Evolutionary conservation across 2,329 filamentous ascomycete species (phyloP).

Genomic region (Cadophora gregata): DNA sequence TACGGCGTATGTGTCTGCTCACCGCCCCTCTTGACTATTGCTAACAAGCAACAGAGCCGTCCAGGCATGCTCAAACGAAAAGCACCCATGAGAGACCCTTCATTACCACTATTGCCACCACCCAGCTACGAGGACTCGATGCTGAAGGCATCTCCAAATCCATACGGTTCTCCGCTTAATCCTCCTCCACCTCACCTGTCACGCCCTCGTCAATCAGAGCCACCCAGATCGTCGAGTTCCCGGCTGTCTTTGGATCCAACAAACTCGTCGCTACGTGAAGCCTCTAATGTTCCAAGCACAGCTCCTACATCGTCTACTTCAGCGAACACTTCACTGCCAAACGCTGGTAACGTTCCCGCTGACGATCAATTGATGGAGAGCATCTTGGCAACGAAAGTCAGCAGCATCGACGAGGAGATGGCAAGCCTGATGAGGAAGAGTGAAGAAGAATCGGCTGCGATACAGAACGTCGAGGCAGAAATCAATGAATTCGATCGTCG

Average conservation of each 20-base stretch:
- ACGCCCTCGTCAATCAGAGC: conserved; percentile 1
- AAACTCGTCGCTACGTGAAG: background rate
- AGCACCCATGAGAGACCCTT: conserved; percentile 6
- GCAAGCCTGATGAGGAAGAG: background rate
- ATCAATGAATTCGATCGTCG: conserved; percentile 7
- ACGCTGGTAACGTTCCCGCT: background rate
- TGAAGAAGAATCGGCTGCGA: background rate
- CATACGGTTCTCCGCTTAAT: conserved; percentile 12
- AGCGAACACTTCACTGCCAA: background rate
- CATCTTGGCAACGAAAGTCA: conserved; percentile 8
- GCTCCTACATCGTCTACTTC: background rate
- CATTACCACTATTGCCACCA: background rate
- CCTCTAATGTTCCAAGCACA: background rate
- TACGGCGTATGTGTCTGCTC: background rate
- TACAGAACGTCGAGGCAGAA: background rate
- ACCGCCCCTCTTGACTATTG: background rate
- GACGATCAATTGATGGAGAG: conserved; percentile 13
- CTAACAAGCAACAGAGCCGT: conserved; percentile 7
- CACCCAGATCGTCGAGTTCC: conserved; percentile 6
- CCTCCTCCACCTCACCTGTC: conserved; percentile 8
- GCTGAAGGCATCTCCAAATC: conserved; percentile 10
- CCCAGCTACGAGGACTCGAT: conserved; percentile 13
- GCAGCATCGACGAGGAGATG: conserved; percentile 6
- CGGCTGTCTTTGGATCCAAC: conserved; percentile 3
- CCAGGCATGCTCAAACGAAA: conserved; percentile 11